A percentile compares a stretch with the other conserved stretches of the same genome.
phyloP scores from a whole-genome alignment of 192 early-diverging fungal species.

The Rhizophagus clarus region DNA sequence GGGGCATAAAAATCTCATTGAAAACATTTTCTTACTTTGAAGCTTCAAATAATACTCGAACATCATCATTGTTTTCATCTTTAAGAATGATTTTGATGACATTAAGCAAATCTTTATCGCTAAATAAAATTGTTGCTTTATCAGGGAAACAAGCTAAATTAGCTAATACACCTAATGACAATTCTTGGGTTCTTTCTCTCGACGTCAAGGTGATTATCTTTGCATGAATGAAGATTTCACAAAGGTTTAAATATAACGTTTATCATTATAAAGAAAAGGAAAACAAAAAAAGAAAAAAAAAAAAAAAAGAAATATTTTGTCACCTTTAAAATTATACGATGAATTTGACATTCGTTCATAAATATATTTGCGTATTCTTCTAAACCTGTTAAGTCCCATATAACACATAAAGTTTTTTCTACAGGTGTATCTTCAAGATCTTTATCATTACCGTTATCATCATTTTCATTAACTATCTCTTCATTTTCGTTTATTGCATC shows the following conservation, averaged over 20 bases:
- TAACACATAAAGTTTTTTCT: constrained; percentile 38
- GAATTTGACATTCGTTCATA: constrained; percentile 30
- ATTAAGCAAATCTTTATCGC: constrained; percentile 36
- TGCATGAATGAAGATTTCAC: not conserved
- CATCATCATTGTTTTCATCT: not conserved
- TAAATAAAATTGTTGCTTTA: constrained; percentile 27
- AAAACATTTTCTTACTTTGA: not conserved
- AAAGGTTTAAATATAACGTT: not conserved
- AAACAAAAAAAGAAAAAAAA: not conserved
- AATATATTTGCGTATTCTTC: constrained; percentile 31
- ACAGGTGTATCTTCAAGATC: constrained; percentile 36
- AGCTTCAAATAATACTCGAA: not conserved
- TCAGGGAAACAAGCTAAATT: constrained; percentile 44
- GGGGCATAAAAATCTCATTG: too few relatives aligned
- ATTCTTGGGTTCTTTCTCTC: constrained; percentile 37
- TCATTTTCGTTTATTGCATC: not conserved
- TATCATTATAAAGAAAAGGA: too few relatives aligned
- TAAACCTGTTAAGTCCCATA: constrained; percentile 38
- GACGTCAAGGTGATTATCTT: constrained; percentile 32
- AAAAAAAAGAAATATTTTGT: not conserved
- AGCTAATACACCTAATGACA: constrained; percentile 40
- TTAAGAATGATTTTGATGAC: not conserved
- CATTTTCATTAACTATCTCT: not conserved
- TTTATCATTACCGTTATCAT: not conserved
- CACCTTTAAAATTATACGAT: constrained; percentile 37